Evolutionary conservation across 352 stramenopile genomes (phyloP).

Genomic region (Albugo candida): DNA sequence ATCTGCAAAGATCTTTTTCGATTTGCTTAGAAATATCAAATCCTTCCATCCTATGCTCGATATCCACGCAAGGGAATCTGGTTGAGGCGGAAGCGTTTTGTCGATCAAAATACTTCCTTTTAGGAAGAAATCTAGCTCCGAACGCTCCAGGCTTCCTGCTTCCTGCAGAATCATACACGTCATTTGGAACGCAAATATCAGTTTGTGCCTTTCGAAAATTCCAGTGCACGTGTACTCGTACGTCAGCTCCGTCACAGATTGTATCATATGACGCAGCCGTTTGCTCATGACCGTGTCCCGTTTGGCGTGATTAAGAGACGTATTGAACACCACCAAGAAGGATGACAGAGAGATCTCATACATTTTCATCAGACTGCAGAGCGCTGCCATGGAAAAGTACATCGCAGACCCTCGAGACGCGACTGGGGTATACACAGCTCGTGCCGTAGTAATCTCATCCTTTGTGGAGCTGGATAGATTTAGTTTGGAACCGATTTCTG

Average conservation of each 20-base stretch:
- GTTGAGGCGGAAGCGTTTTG: slow-evolving; percentile 37
- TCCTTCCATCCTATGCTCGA: slow-evolving; percentile 84
- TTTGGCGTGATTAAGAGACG: slow-evolving; percentile 78
- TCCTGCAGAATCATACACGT: slow-evolving; percentile 89
- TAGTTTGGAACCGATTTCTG: slow-evolving; percentile 86
- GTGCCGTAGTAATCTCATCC: slow-evolving; percentile 84
- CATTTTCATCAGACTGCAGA: slow-evolving; percentile 90
- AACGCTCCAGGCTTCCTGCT: slow-evolving; percentile 57
- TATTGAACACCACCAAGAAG: slow-evolving; percentile 85
- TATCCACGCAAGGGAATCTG: slow-evolving; percentile 70
- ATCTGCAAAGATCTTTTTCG: slow-evolving; percentile 41
- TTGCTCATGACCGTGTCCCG: slow-evolving; percentile 81
- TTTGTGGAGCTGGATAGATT: slow-evolving; percentile 87
- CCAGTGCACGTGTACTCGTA: slow-evolving; percentile 94
- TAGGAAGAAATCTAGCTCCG: slow-evolving; percentile 89
- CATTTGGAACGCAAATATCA: slow-evolving; percentile 95
- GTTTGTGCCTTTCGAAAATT: slow-evolving; percentile 94
- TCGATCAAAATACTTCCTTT: slow-evolving; percentile 91
- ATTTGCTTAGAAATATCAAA: slow-evolving; percentile 57
- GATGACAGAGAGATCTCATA: slow-evolving; percentile 89
- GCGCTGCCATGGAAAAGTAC: slow-evolving; percentile 85
- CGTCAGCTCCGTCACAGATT: slow-evolving; percentile 83
- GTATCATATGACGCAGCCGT: slow-evolving; percentile 74
- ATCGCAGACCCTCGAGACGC: slow-evolving; percentile 84
- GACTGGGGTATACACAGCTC: slow-evolving; percentile 82